Evolutionary conservation across 805 yeast species (phyloP).

Genomic region (Lachancea quebecensis): DNA sequence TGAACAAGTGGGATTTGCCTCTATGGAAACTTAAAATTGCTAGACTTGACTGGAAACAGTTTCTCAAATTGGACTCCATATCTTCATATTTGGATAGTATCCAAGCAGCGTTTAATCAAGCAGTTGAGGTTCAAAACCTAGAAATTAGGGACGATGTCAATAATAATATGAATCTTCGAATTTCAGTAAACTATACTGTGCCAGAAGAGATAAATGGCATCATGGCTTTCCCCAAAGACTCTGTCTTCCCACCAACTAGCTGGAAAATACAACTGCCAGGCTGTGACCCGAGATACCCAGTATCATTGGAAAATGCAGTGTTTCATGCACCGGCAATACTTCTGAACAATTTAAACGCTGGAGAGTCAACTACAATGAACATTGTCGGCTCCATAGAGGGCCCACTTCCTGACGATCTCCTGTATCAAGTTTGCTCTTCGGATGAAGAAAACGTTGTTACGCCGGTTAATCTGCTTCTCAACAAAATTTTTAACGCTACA

Average conservation of each 20-base stretch:
- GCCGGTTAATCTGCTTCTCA: constrained; percentile 26
- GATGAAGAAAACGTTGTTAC: constrained; percentile 29
- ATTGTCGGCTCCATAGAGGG: constrained; percentile 18
- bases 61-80: constrained; percentile 15
- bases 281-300: constrained; percentile 29
- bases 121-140: constrained; percentile 23
- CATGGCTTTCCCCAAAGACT: constrained; percentile 13
- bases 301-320: constrained; percentile 24
- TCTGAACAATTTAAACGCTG: not conserved
- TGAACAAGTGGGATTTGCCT: constrained; percentile 10
- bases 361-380: not conserved
- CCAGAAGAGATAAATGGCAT: constrained; percentile 9
- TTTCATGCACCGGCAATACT: constrained; percentile 12
- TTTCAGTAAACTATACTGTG: constrained; percentile 21
- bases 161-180: constrained; percentile 20
- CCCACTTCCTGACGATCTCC: constrained; percentile 21
- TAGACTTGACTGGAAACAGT: constrained; percentile 19
- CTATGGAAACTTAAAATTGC: constrained; percentile 12
- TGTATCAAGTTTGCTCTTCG: constrained; percentile 25
- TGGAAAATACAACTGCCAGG: constrained; percentile 36
- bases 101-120: constrained; percentile 1
- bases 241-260: constrained; percentile 29
- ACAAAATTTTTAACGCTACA: constrained; percentile 18
- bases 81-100: constrained; percentile 12
- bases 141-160: constrained; percentile 15